These are phyloP conservation scores for Cnidoscolus chayamansa DNA, from an alignment of 441 rosid species.

Conservation along the genomic window DNA sequence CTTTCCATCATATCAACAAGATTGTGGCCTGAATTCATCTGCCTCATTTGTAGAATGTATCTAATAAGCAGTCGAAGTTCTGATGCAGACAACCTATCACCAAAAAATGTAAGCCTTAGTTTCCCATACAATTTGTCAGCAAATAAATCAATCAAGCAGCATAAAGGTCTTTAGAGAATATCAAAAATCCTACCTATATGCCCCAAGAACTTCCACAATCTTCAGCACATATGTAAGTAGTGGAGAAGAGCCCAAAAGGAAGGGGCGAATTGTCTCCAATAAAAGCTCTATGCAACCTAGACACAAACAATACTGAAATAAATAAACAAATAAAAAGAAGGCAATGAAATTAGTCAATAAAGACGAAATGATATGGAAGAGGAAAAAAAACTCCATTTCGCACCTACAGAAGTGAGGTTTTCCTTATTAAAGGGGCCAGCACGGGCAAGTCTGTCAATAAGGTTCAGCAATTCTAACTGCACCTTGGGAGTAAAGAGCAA, in stretches of 20 bases:
- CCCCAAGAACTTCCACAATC: conserved; percentile 97
- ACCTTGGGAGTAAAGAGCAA: conserved; percentile 94
- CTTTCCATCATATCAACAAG: conserved; percentile 94
- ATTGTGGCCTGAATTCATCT: conserved; percentile 69
- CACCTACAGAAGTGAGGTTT: conserved; percentile 93
- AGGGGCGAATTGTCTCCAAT: conserved; percentile 88
- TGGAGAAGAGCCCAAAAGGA: conserved; percentile 83
- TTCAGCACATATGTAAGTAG: conserved; percentile 80
- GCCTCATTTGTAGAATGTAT: conserved; percentile 83
- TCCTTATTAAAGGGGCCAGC: conserved; percentile 96
- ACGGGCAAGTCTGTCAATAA: conserved; percentile 83
- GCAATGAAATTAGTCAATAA: conserved; percentile 14
- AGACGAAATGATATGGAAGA: conserved; percentile 9
- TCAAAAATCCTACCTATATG: conserved; percentile 70
- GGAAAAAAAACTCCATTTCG: conserved; percentile 29
- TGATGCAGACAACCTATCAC: conserved; percentile 88
- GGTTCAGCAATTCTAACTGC: conserved; percentile 84
- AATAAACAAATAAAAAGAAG: conserved; percentile 19
- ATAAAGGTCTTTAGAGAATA: conserved; percentile 15
- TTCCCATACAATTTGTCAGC: conserved; percentile 20
- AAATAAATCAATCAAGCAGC: conserved; percentile 18
- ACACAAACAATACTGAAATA: conserved; percentile 15
- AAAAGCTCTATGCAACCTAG: conserved; percentile 97
- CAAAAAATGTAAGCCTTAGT: conserved; percentile 29
- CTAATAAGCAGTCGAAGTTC: conserved; percentile 86